Evolutionary conservation across 345 rosid genomes (phyloP).

Genomic region (Salix udensis): DNA sequence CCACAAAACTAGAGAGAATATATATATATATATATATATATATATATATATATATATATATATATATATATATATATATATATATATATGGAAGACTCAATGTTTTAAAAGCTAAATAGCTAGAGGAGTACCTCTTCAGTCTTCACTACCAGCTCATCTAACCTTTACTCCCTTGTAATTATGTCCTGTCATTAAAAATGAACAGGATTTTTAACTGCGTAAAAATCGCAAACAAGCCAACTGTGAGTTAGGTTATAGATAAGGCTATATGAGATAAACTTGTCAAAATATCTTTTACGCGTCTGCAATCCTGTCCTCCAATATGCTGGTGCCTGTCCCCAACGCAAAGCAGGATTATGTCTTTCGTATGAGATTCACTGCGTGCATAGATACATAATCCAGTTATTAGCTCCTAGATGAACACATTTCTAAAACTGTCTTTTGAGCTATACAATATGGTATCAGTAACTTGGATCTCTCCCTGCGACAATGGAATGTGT

Average conservation of each 20-base stretch:
- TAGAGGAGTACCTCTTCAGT: slow-evolving; percentile 19
- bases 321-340: slow-evolving; percentile 25
- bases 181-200: slow-evolving; percentile 10
- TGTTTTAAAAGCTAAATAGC: slow-evolving; percentile 18
- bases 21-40: neutral
- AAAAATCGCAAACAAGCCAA: slow-evolving; percentile 4
- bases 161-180: slow-evolving; percentile 9
- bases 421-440: neutral
- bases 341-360: slow-evolving; percentile 5
- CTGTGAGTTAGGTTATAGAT: slow-evolving; percentile 23
- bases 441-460: neutral
- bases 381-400: neutral
- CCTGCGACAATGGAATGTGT: too few relatives aligned
- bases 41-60: too few relatives aligned
- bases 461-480: too few relatives aligned
- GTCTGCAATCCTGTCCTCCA: slow-evolving; percentile 27
- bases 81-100: slow-evolving; percentile 7
- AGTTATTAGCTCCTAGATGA: neutral
- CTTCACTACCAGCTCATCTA: slow-evolving; percentile 9
- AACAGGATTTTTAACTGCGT: slow-evolving; percentile 1
- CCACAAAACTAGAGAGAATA: slow-evolving; percentile 35
- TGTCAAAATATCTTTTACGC: slow-evolving; percentile 25
- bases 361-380: neutral
- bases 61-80: too few relatives aligned
- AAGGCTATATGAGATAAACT: slow-evolving; percentile 5